Percentiles rank a stretch among this genome's conserved stretches.
Evolutionary conservation across 2,329 filamentous ascomycete genomes (phyloP).

Genomic region (Pseudopyrenochaeta lycopersici): DNA sequence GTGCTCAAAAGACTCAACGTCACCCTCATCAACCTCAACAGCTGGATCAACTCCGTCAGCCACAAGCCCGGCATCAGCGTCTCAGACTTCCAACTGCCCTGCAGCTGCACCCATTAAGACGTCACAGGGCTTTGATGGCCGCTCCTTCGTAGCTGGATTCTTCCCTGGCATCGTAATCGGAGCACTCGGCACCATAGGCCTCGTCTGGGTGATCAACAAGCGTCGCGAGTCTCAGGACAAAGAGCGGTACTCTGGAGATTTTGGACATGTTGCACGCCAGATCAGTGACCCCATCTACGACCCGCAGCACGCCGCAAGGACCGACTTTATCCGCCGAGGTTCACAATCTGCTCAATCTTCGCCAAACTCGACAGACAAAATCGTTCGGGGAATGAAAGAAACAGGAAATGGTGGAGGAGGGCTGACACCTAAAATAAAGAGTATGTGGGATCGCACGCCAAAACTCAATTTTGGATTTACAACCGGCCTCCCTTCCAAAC

Average conservation of each 20-base stretch:
- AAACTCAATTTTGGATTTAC: conserved; percentile 41
- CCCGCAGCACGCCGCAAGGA: conserved; percentile 43
- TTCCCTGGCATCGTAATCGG: conserved; percentile 49
- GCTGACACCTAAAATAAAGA: conserved; percentile 44
- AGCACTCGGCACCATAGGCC: conserved; percentile 38
- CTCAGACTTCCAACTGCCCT: conserved; percentile 37
- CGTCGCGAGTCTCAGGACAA: conserved; percentile 40
- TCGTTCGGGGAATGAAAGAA: conserved; percentile 31
- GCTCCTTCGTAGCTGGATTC: conserved; percentile 50
- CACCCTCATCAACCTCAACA: conserved; percentile 32
- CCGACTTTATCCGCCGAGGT: conserved; percentile 48
- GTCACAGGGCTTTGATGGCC: conserved; percentile 38
- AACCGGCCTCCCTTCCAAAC: conserved; percentile 27
- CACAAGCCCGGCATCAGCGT: conserved; percentile 40
- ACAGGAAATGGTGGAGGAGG: conserved; percentile 23
- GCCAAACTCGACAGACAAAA: conserved; percentile 38
- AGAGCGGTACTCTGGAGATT: conserved; percentile 48
- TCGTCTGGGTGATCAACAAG: conserved; percentile 47
- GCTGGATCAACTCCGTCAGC: conserved; percentile 33
- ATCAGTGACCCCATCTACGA: conserved; percentile 53
- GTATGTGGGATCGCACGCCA: conserved; percentile 47
- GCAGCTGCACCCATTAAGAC: conserved; percentile 22
- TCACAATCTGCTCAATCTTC: conserved; percentile 34
- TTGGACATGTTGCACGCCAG: conserved; percentile 47
- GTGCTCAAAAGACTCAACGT: conserved; percentile 61